These are phyloP conservation scores for Cerioporus squamosus DNA, from an alignment of 1,284 basidiomycete genomes.

Conservation along the genomic window DNA sequence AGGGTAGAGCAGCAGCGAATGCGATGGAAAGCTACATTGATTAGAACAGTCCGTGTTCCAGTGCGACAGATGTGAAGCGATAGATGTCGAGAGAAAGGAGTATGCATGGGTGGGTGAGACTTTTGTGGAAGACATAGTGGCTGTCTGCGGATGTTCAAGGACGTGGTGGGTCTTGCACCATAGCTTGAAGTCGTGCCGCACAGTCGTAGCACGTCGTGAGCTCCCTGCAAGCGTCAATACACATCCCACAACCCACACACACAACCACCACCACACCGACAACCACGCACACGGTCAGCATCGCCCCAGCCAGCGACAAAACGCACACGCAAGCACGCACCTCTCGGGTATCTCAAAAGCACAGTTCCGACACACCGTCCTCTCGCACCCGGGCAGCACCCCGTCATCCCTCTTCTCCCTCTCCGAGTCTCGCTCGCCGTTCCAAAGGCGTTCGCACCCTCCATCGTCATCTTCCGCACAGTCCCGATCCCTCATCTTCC, in stretches of 20 bases:
- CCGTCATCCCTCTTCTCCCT: conserved; percentile 10
- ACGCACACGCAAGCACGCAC: conserved; percentile 21
- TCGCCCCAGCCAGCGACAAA: no score
- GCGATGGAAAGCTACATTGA: not conserved
- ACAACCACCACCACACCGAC: not conserved
- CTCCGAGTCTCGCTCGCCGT: conserved; percentile 4
- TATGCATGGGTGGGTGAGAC: not conserved
- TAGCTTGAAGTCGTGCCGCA: conserved; percentile 1
- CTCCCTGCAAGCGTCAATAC: conserved; percentile 16
- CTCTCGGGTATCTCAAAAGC: conserved; percentile 36
- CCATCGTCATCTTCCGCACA: conserved; percentile 18
- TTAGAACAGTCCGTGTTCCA: no score
- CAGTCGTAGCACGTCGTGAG: conserved; percentile 31
- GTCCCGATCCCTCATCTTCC: conserved; percentile 21
- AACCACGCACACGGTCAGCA: no score
- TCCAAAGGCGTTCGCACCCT: conserved; percentile 8
- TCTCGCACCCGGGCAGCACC: conserved; percentile 34
- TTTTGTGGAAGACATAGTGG: not conserved
- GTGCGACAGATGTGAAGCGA: no score
- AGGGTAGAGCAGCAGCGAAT: not conserved
- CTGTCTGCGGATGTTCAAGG: not conserved
- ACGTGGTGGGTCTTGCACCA: not conserved
- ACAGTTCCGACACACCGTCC: conserved; percentile 37
- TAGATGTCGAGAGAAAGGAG: no score
- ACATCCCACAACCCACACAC: no score